Base-by-base conservation (phyloP, 768 basidiomycete species). In the Chlorophyllum brunneum region DNA sequence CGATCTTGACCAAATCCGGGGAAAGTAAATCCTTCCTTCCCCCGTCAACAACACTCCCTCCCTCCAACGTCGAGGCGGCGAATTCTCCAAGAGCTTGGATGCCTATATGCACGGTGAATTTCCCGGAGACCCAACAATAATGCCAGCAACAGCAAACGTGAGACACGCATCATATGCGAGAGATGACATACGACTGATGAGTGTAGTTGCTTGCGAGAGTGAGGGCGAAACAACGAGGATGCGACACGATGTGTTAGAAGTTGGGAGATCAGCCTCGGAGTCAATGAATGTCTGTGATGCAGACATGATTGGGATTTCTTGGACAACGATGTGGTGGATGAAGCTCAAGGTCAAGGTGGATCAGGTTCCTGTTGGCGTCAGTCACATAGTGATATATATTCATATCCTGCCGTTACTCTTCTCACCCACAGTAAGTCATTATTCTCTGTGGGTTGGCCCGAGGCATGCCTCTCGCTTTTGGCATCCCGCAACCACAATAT, bases 1-100 rank as follows among this genome's bases (percentile, higher is more conserved):
- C 83, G 27, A 88, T 67, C 29, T 58, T 68, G 31, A 64, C 59
- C 24, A 54, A 44, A 23, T 49, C 50, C 24, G 48, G 26, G 26
- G 49, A 53, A 23, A 53, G 44, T 37, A 53, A 8, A 29, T 53
- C 43, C 37, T 33, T 44, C 4, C 20, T 39, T 11, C 26, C 23
- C 3, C 27, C 33, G 13, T n/a, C 48, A 15, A 11, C 5, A n/a
- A 29, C 15, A 7, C 47, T 58, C 51, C 37, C 54, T 54, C 16
- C 26, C n/a, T 58, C 62, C 8, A 59, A 61, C 24, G 45, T 61
- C 30, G 55, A 44, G 36, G 6, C 49, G 11, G 51, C 11, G 10
- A 22, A 36, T 29, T 24, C 33, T 44, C 49, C 46, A 33, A 38
- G 41, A 23, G 45, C 34, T 48, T 50, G 53, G 37, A 44, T 24